Evolutionary conservation across 495 filamentous ascomycete species (phyloP).

Genomic region (Pyrenula massariospora): DNA sequence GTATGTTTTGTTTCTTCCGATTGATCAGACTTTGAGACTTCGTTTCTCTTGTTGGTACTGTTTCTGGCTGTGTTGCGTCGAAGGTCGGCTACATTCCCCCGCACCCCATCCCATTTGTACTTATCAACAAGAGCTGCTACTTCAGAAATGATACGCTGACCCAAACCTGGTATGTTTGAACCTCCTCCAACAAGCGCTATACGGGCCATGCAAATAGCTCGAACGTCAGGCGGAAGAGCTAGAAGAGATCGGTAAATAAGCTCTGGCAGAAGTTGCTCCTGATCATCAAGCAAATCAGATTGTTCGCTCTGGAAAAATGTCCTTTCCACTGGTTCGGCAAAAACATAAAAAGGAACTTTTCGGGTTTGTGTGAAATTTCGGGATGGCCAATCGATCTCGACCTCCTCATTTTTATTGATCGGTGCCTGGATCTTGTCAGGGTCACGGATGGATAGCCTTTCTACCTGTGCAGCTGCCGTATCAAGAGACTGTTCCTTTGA

Average conservation of each 20-base stretch:
- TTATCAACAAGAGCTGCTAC: slow-evolving; percentile 48
- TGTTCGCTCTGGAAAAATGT: slow-evolving; percentile 54
- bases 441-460: slow-evolving; percentile 1
- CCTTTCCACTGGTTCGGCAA: slow-evolving; percentile 65
- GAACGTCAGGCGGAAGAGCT: slow-evolving; percentile 65
- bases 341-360: slow-evolving; percentile 50
- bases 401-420: slow-evolving; percentile 2
- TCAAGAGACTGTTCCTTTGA: background rate
- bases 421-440: background rate
- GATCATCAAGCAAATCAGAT: slow-evolving; percentile 59
- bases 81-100: slow-evolving; percentile 47
- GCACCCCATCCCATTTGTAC: slow-evolving; percentile 67
- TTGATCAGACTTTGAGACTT: slow-evolving; percentile 12
- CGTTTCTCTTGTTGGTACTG: slow-evolving; percentile 26
- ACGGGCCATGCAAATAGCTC: slow-evolving; percentile 77
- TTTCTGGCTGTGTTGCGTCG: slow-evolving; percentile 36
- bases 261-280: slow-evolving; percentile 63
- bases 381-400: background rate
- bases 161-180: slow-evolving; percentile 69
- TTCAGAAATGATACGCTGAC: slow-evolving; percentile 67
- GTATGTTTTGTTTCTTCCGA: background rate
- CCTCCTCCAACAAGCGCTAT: slow-evolving; percentile 81
- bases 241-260: slow-evolving; percentile 70
- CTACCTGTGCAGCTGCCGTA: background rate
- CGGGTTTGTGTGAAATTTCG: slow-evolving; percentile 19